phyloP scores from a whole-genome alignment of 2,329 filamentous ascomycete genomes.

The Epichloe typhina region DNA sequence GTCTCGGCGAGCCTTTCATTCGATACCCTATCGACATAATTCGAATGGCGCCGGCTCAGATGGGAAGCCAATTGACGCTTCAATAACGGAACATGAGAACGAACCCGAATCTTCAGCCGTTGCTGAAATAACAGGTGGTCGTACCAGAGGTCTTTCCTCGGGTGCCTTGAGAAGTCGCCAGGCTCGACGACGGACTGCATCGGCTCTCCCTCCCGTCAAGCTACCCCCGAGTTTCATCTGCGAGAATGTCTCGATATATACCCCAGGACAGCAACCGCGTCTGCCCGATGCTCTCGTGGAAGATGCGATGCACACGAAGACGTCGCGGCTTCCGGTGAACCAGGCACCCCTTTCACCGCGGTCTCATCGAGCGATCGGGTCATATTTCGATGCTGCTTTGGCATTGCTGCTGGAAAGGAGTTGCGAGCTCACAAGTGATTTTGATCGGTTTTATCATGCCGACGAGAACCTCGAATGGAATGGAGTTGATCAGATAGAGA shows the following conservation, averaged over 20 bases:
- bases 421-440: constrained; percentile 9
- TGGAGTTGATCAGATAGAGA: constrained; percentile 9
- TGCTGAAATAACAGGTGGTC: constrained; percentile 15
- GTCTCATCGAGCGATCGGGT: constrained; percentile 15
- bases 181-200: constrained; percentile 20
- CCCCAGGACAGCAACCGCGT: constrained; percentile 13
- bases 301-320: constrained; percentile 19
- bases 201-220: constrained; percentile 35
- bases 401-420: constrained; percentile 9
- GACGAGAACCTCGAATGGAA: constrained; percentile 5
- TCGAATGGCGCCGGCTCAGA: constrained; percentile 10
- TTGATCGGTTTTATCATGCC: constrained; percentile 4
- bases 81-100: constrained; percentile 14
- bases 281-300: constrained; percentile 19
- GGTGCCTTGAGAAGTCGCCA: constrained; percentile 18
- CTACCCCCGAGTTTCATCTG: constrained; percentile 46
- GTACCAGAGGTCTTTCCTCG: constrained; percentile 14
- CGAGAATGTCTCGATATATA: constrained; percentile 28
- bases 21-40: constrained; percentile 9
- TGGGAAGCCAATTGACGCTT: constrained; percentile 16
- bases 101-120: constrained; percentile 15
- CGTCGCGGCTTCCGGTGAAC: constrained; percentile 17
- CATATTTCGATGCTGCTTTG: constrained; percentile 20
- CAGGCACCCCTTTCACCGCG: constrained; percentile 11
- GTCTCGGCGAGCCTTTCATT: constrained; percentile 11